Base-by-base conservation (phyloP, 2,329 filamentous ascomycete species). In the Fusarium chlamydosporum region DNA sequence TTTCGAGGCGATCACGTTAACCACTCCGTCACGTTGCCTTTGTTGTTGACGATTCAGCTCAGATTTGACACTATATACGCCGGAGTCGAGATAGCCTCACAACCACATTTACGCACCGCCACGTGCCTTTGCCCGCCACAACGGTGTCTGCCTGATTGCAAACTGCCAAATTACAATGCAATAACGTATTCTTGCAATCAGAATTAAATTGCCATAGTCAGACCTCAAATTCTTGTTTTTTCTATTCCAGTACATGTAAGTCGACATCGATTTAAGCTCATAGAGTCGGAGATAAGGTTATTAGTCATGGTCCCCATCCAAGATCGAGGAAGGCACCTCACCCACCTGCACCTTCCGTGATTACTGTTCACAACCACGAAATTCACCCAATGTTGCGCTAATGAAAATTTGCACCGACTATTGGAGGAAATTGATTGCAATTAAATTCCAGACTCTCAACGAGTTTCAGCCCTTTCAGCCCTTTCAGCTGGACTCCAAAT, bases 1-100 rank as follows among this genome's bases (percentile, higher is more conserved):
- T n/a, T 61, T 62, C 59, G 59, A 62, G 46, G n/a, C 46, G 20
- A 5, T 8, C 59, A 18, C 46, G n/a, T n/a, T 62, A 26, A 62
- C 59, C 59, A 61, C 56, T 62, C 46, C n/a, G 47, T 18, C 56
- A 62, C 59, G 46, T 61, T 54, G 59, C 27, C 59, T 26, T 38
- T 0, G 3, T 26, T 29, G 29, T 29, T 29, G 4, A 29, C 10
- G 11, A 29, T 23, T 4, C 5, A 6, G 5, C 6, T 23, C 23
- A 6, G 6, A 6, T 23, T 23, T 23, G 23, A 23, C 6, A 6
- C 23, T 23, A 23, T 23, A 23, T 23, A 6, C 23, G 23, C 23
- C 23, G 23, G 23, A 23, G 23, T 23, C 23, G 23, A 6, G 23
- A 23, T 23, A 23, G 23, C 23, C 5, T 23, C 23, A 23, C 23